Evolutionary conservation across 176 grass and related monocot species (phyloP).

Genomic region (Olyra latifolia): DNA sequence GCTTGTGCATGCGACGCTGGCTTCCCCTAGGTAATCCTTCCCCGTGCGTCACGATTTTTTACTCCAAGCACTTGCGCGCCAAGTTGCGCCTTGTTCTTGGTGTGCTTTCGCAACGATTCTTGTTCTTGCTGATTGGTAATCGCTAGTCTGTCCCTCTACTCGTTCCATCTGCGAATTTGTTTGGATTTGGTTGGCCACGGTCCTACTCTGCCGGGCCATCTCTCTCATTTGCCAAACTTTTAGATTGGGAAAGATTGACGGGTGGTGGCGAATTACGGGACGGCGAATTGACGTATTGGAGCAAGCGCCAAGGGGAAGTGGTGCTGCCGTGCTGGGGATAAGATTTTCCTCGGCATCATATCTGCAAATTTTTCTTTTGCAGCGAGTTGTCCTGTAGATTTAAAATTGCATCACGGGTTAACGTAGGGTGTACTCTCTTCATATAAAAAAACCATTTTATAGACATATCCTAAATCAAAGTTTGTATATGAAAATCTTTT

Average conservation of each 20-base stretch:
- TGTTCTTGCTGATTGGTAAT: not conserved
- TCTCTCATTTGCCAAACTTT: slow-evolving; percentile 39
- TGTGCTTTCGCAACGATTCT: not conserved
- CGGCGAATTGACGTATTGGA: slow-evolving; percentile 27
- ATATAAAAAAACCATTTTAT: no score
- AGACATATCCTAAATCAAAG: no score
- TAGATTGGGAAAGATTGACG: slow-evolving; percentile 38
- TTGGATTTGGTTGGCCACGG: slow-evolving; percentile 38
- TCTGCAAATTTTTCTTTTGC: slow-evolving; percentile 14
- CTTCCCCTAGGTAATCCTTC: not conserved
- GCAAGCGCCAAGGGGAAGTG: slow-evolving; percentile 31
- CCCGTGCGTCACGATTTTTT: not conserved
- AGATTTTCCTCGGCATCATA: slow-evolving; percentile 21
- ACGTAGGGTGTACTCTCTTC: no score
- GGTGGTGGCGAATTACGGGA: slow-evolving; percentile 29
- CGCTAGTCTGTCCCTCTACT: not conserved
- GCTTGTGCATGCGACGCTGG: no score
- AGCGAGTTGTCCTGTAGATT: not conserved
- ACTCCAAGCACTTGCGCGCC: not conserved
- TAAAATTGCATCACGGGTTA: slow-evolving; percentile 2
- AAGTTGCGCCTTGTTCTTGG: not conserved
- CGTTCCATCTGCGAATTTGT: slow-evolving; percentile 27
- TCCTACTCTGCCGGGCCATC: slow-evolving; percentile 12
- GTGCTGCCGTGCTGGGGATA: not conserved
- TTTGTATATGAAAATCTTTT: no score